These are phyloP conservation scores for Oryza nivara DNA, from an alignment of 176 grass and related monocot species.

Conservation along the genomic window DNA sequence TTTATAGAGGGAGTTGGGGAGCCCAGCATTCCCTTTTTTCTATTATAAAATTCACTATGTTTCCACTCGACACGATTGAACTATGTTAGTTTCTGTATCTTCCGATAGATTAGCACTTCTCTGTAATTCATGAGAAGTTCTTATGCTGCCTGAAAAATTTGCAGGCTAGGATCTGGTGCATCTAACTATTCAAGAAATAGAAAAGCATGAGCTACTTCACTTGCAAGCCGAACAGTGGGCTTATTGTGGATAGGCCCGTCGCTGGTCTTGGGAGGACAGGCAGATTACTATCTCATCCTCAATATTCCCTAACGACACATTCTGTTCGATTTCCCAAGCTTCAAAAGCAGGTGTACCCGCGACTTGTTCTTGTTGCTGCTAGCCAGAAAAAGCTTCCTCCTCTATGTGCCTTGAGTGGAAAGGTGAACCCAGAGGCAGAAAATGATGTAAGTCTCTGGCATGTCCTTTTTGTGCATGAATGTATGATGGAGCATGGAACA, in stretches of 20 bases:
- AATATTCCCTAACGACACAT: conserved; percentile 46
- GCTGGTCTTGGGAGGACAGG: conserved; percentile 45
- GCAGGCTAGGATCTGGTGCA: conserved; percentile 32
- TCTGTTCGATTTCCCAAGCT: conserved; percentile 42
- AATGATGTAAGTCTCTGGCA: conserved; percentile 64
- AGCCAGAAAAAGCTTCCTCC: conserved; percentile 48
- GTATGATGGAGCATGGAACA: not conserved
- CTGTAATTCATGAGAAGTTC: conserved; percentile 16
- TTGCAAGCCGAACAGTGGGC: conserved; percentile 60
- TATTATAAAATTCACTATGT: conserved; percentile 3
- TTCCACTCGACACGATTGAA: conserved; percentile 3
- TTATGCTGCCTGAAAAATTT: conserved; percentile 30
- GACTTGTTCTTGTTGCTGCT: conserved; percentile 45
- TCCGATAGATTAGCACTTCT: conserved; percentile 8
- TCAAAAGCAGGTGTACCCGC: conserved; percentile 46
- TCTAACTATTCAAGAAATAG: conserved; percentile 50
- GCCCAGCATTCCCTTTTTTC: not conserved
- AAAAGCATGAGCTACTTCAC: conserved; percentile 66
- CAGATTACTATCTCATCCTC: conserved; percentile 25
- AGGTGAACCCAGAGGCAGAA: conserved; percentile 35
- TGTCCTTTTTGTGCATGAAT: conserved; percentile 30
- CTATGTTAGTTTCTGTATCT: not conserved
- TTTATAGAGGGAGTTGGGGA: not conserved
- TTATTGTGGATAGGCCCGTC: conserved; percentile 49
- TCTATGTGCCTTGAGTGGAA: conserved; percentile 50